Evolutionary conservation across 1,139 yeast species (phyloP).

Genomic region (Pichia sp.): DNA sequence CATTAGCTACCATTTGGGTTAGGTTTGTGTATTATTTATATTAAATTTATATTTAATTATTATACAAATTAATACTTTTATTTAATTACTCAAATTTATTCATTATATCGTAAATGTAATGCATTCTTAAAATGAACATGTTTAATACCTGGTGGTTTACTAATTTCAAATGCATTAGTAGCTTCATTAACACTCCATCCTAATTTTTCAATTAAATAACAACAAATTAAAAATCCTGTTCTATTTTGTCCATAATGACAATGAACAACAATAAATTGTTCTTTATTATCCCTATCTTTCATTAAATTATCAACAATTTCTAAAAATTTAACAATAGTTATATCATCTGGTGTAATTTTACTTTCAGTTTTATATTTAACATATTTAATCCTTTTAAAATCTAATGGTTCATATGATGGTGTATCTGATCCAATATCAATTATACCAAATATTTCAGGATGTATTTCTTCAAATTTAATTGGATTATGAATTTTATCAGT

Average conservation of each 20-base stretch:
- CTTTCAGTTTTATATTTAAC: constrained; percentile 74
- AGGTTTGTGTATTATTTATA: too few relatives aligned
- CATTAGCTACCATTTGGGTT: too few relatives aligned
- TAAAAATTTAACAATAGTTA: constrained; percentile 52
- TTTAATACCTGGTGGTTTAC: constrained; percentile 68
- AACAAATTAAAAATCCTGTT: constrained; percentile 69
- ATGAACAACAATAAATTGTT: constrained; percentile 56
- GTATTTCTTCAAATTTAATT: constrained; percentile 39
- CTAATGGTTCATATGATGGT: constrained; percentile 65
- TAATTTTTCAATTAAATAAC: constrained; percentile 56
- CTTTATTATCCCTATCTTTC: constrained; percentile 20
- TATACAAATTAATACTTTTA: background rate
- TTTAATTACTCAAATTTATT: constrained; percentile 4
- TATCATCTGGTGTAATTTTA: constrained; percentile 64
- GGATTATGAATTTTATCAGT: constrained; percentile 62
- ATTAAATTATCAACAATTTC: constrained; percentile 47
- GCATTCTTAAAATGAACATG: constrained; percentile 77
- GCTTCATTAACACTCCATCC: constrained; percentile 62
- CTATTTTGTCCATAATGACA: constrained; percentile 81
- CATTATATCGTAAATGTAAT: constrained; percentile 57
- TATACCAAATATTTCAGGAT: constrained; percentile 49
- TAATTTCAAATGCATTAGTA: constrained; percentile 48
- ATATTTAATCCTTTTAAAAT: constrained; percentile 49
- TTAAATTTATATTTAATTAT: background rate
- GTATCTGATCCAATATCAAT: constrained; percentile 72